Evolutionary conservation across 495 filamentous ascomycete genomes (phyloP).

Genomic region (Aspergillus sparsus): DNA sequence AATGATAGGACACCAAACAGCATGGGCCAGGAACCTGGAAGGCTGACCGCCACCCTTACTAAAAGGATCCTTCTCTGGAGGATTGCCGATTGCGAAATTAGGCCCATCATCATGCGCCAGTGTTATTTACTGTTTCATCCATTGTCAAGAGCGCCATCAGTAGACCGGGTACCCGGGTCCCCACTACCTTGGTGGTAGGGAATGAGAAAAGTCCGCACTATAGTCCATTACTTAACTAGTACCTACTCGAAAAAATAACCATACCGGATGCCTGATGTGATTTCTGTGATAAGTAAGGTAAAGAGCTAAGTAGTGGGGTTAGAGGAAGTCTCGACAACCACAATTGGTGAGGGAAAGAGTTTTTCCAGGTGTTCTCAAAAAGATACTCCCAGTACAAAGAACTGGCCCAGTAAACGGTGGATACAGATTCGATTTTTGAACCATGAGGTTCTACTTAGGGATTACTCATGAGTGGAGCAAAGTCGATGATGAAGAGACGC

Average conservation of each 20-base stretch:
- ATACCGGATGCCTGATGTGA: slow-evolving; percentile 6
- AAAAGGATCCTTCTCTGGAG: not conserved
- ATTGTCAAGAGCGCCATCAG: slow-evolving; percentile 5
- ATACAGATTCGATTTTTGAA: too few relatives aligned
- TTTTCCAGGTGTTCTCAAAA: not conserved
- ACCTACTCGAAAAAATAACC: not conserved
- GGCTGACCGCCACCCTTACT: slow-evolving; percentile 3
- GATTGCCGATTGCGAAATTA: not conserved
- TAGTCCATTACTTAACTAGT: not conserved
- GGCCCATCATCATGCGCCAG: not conserved
- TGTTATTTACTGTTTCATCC: slow-evolving; percentile 6
- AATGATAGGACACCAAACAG: not conserved
- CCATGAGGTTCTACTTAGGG: too few relatives aligned
- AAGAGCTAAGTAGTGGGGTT: slow-evolving; percentile 1
- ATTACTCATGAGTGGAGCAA: too few relatives aligned
- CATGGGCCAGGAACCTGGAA: slow-evolving; percentile 8
- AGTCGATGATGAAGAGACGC: too few relatives aligned
- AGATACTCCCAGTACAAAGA: too few relatives aligned
- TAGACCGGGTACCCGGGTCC: not conserved
- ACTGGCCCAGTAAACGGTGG: too few relatives aligned
- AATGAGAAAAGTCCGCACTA: not conserved
- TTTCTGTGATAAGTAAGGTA: not conserved
- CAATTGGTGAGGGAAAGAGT: not conserved
- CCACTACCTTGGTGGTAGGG: not conserved
- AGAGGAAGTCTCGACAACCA: not conserved